Percentiles rank a stretch among this genome's conserved stretches.
These are phyloP conservation scores for Cercis canadensis DNA, from an alignment of 306 rosid species.

Conservation along the genomic window DNA sequence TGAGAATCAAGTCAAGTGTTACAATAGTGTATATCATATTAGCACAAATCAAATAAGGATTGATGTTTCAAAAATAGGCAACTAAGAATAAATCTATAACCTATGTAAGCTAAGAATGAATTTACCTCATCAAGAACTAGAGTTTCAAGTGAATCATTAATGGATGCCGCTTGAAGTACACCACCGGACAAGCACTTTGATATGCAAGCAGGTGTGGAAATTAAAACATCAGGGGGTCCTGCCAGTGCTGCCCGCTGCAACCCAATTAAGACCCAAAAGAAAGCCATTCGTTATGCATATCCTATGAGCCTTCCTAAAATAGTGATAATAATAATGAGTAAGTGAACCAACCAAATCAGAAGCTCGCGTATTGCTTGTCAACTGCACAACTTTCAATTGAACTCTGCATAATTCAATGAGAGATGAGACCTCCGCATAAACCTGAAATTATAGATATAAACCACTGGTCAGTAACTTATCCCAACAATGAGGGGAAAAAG, in stretches of 20 bases:
- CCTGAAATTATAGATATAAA: constrained; percentile 47
- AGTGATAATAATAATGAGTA: not conserved
- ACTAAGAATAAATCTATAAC: constrained; percentile 7
- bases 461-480: not conserved
- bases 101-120: not conserved
- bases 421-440: constrained; percentile 65
- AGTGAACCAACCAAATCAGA: constrained; percentile 75
- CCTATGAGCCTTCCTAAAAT: not conserved
- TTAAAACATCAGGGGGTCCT: constrained; percentile 82
- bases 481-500: not conserved
- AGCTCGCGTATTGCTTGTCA: constrained; percentile 73
- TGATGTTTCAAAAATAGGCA: not conserved
- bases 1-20: not conserved
- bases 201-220: constrained; percentile 88
- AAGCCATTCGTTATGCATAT: constrained; percentile 2
- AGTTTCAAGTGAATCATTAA: constrained; percentile 71
- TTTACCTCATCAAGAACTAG: constrained; percentile 97
- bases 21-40: not conserved
- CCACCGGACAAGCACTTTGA: constrained; percentile 79
- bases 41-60: not conserved
- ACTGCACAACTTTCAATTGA: constrained; percentile 79
- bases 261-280: constrained; percentile 15
- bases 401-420: constrained; percentile 77
- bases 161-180: constrained; percentile 61
- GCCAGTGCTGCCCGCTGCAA: constrained; percentile 76